Evolutionary conservation across 129 eudicot species (phyloP).

Genomic region (Centella asiatica): DNA sequence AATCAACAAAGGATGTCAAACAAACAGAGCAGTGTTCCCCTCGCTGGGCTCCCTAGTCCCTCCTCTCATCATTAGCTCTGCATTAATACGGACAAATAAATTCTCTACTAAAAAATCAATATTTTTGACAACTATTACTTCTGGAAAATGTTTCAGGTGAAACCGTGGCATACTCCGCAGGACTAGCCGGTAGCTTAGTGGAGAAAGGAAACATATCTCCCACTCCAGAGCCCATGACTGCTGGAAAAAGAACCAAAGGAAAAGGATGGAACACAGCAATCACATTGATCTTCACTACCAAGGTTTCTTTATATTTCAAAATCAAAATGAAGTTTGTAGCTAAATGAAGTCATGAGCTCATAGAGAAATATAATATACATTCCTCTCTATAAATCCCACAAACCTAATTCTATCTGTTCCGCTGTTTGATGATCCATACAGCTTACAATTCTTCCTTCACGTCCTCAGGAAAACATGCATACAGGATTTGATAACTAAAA

Average conservation of each 20-base stretch:
- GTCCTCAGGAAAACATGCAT: neutral
- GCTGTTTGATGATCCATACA: neutral
- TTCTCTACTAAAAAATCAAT: no score
- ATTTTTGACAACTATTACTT: no score
- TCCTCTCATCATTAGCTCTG: no score
- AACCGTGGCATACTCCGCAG: no score
- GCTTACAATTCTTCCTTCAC: neutral
- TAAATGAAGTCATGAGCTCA: neutral
- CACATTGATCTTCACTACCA: neutral
- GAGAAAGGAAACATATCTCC: neutral
- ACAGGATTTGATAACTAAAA: neutral
- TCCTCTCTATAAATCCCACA: constrained; percentile 6
- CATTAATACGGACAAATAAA: no score
- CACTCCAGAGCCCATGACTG: neutral
- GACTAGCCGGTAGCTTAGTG: no score
- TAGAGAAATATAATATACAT: constrained; percentile 6
- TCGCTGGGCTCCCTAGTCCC: no score
- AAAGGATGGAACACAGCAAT: neutral
- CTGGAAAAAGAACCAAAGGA: neutral
- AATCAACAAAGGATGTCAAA: no score
- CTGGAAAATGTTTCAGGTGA: no score
- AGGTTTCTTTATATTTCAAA: neutral
- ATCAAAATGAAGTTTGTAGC: neutral
- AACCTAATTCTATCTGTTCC: neutral
- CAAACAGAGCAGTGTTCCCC: no score